Evolutionary conservation across 495 filamentous ascomycete species (phyloP).

Genomic region (Daldinia decipiens): DNA sequence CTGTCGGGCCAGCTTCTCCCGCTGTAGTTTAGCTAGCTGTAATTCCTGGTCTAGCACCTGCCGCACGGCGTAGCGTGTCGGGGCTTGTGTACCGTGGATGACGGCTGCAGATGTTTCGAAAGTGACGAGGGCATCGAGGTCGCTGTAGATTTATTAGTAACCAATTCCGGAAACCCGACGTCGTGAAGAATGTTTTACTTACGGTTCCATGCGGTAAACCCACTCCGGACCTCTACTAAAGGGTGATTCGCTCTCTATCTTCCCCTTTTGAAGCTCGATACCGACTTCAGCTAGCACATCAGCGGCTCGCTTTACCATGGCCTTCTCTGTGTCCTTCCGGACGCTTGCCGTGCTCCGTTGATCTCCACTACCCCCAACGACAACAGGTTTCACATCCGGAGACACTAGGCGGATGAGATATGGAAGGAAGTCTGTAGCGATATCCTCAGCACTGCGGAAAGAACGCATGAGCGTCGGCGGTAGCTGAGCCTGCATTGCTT

Average conservation of each 20-base stretch:
- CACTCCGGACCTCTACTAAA: slow-evolving; percentile 68
- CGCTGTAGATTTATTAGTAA: slow-evolving; percentile 34
- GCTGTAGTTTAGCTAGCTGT: slow-evolving; percentile 70
- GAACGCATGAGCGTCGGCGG: slow-evolving; percentile 74
- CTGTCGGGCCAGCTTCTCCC: slow-evolving; percentile 67
- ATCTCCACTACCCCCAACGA: slow-evolving; percentile 77
- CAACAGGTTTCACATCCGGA: slow-evolving; percentile 90
- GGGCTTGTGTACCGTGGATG: slow-evolving; percentile 64
- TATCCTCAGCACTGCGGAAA: slow-evolving; percentile 77
- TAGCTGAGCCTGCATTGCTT: slow-evolving; percentile 60
- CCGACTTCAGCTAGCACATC: slow-evolving; percentile 80
- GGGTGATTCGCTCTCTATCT: slow-evolving; percentile 70
- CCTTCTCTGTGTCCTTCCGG: slow-evolving; percentile 82
- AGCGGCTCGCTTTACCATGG: slow-evolving; percentile 80
- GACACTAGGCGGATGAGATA: slow-evolving; percentile 83
- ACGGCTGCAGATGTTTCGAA: slow-evolving; percentile 66
- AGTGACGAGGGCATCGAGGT: slow-evolving; percentile 73
- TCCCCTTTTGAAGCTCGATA: slow-evolving; percentile 82
- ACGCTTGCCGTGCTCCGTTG: slow-evolving; percentile 79
- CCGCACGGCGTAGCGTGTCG: slow-evolving; percentile 85
- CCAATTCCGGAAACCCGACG: not conserved
- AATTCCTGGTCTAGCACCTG: slow-evolving; percentile 93
- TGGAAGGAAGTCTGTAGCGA: slow-evolving; percentile 84
- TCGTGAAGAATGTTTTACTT: slow-evolving; percentile 52
- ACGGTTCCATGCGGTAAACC: slow-evolving; percentile 97